These are phyloP conservation scores for Starmerella powellii DNA, from an alignment of 805 yeast genomes.

Conservation along the genomic window DNA sequence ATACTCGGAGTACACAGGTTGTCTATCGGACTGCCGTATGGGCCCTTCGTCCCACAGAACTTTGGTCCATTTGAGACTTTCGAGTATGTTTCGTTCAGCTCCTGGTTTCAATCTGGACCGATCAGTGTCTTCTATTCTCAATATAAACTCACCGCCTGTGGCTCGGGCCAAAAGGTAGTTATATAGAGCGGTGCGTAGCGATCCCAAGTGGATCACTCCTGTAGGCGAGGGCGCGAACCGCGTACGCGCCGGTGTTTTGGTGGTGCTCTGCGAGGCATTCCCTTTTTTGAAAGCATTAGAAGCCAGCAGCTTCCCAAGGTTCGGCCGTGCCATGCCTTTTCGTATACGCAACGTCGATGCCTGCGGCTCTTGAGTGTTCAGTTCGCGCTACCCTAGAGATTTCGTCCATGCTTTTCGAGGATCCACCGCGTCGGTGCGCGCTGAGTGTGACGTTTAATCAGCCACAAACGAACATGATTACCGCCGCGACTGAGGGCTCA, in stretches of 20 bases:
- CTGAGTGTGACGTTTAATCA: too few species aligned
- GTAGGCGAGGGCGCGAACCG: conserved; percentile 98
- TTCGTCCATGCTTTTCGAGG: too few species aligned
- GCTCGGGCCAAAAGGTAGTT: conserved; percentile 70
- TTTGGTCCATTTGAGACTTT: conserved; percentile 67
- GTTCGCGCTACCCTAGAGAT: too few species aligned
- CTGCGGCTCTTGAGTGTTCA: too few species aligned
- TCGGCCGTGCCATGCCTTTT: conserved; percentile 19
- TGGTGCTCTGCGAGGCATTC: not conserved
- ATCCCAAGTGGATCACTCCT: conserved; percentile 87
- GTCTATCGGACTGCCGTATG: conserved; percentile 65
- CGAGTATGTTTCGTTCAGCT: conserved; percentile 72
- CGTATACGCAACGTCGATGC: too few species aligned
- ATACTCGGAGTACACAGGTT: conserved; percentile 50
- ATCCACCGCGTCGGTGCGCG: too few species aligned
- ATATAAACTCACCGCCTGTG: conserved; percentile 67
- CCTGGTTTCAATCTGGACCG: conserved; percentile 62
- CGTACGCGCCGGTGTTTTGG: conserved; percentile 52
- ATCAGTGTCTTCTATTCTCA: conserved; percentile 90
- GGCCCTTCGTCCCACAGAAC: conserved; percentile 78
- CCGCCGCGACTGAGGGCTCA: not conserved
- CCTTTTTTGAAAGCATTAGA: conserved; percentile 2
- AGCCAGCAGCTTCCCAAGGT: conserved; percentile 19
- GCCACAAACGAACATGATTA: not conserved
- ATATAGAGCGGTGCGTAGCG: conserved; percentile 83